Evolutionary conservation across 352 stramenopile genomes (phyloP), one percentile per base, ranked within the genome.

Genomic region (Pythium phragmitis): DNA sequence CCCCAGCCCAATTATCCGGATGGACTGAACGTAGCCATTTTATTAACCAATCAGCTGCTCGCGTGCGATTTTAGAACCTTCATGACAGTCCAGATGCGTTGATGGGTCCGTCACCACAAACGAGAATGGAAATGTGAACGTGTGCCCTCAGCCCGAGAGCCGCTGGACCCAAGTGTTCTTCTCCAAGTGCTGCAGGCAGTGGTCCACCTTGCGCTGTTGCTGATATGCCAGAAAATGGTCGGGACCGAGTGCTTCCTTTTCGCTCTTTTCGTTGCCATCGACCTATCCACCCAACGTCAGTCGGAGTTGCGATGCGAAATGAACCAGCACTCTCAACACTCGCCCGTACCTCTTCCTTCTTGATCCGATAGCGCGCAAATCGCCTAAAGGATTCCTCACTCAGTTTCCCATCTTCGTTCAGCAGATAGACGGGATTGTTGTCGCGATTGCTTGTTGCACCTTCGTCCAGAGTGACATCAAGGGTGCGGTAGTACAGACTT

Each of bases 221-320:
- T 90, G 80, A 60, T 90, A 93, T 30, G 70, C 76, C 28, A 90
- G 71, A 19, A 88, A 87, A 26, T 81, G 78, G 50, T 89, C 76
- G 6, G 57, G 39, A 12, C 61, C 64, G 17, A 51, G 34, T 14
- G 52, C 28, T 23, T 67, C 54, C 46, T 78, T 75, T 13, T 62
- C 65, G 16, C 42, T 68, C 16, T 72, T 74, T 3, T 59, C 63
- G n/a, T 33, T 67, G 37, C 72, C 67, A 16, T 59, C 60, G 3
- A 61, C 43, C 56, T 65, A 7, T 30, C 34, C 26, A 30, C 26
- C 26, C 26, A 30, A 30, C 26, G 26, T 30, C 26, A 30, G 26
- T 30, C 26, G 26, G 26, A 30, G 26, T 30, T 30, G 26, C 26
- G 5, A 46, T 46, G 5, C n/a, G n/a, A 46, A n/a, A 46, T n/a